Percentiles rank a stretch among this genome's conserved stretches.
These are phyloP conservation scores for Colletotrichum abscissum DNA, from an alignment of 2,329 filamentous ascomycete species.

Conservation along the genomic window DNA sequence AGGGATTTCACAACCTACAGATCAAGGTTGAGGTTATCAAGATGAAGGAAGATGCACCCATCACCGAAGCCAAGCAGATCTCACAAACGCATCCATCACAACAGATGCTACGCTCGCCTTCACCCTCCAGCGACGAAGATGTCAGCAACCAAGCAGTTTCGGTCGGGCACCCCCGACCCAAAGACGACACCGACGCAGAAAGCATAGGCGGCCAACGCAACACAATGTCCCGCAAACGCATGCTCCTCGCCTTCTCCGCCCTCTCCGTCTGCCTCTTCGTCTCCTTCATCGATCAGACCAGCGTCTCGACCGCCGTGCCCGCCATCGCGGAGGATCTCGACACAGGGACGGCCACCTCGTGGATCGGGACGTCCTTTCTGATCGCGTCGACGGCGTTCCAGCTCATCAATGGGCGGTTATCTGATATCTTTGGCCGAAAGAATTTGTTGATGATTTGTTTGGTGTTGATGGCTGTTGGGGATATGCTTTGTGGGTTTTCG, in stretches of 20 bases:
- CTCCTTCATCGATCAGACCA: conserved; percentile 51
- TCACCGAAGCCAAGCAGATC: neutral
- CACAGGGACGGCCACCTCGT: conserved; percentile 45
- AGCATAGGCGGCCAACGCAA: conserved; percentile 46
- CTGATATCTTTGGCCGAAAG: conserved; percentile 51
- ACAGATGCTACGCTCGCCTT: neutral
- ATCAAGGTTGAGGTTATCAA: neutral
- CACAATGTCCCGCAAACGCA: conserved; percentile 46
- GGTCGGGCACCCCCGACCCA: neutral
- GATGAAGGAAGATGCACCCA: conserved; percentile 22
- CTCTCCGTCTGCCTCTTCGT: conserved; percentile 46
- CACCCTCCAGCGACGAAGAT: conserved; percentile 19
- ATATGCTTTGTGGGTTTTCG: conserved; percentile 47
- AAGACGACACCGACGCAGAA: conserved; percentile 36
- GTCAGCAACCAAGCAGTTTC: neutral
- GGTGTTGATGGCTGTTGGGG: conserved; percentile 42
- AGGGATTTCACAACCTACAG: neutral
- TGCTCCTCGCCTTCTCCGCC: conserved; percentile 43
- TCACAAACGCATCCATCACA: neutral
- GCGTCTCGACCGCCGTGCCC: conserved; percentile 47
- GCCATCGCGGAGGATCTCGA: conserved; percentile 49
- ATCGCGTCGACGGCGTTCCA: conserved; percentile 50
- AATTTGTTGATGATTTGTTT: conserved; percentile 44
- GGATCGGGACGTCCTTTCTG: conserved; percentile 51
- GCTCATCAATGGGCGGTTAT: conserved; percentile 48